These are phyloP conservation scores for Ogataea pignaliae DNA, from an alignment of 805 yeast species.

Conservation along the genomic window DNA sequence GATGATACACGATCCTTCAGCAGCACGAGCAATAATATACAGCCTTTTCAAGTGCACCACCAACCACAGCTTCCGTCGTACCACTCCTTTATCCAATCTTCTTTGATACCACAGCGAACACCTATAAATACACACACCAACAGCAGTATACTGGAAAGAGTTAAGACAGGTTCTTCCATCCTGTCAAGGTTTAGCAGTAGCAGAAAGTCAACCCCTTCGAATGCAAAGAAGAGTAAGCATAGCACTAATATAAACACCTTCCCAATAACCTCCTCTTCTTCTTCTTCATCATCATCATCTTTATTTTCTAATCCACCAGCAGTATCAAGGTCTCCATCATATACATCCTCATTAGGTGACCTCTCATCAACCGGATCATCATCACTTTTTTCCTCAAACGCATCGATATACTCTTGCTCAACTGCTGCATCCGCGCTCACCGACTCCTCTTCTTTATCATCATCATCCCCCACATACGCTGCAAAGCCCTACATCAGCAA, in stretches of 20 bases:
- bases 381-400: neutral
- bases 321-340: conserved; percentile 1
- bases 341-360: neutral
- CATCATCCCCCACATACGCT: neutral
- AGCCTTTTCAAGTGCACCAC: neutral
- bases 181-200: conserved; percentile 8
- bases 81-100: neutral
- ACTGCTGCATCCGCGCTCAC: neutral
- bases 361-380: conserved; percentile 1
- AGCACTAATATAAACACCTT: neutral
- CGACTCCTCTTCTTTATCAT: neutral
- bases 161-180: conserved; percentile 8
- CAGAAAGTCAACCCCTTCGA: neutral
- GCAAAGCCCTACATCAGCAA: neutral
- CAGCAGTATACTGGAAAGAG: conserved; percentile 7
- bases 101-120: neutral
- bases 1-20: too few species aligned
- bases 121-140: conserved; percentile 5
- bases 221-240: neutral
- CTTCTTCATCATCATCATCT: neutral
- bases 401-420: conserved; percentile 1
- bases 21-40: too few species aligned
- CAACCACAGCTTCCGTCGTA: neutral
- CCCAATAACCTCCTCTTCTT: neutral
- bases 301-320: neutral